Base-by-base conservation (phyloP, 1,284 basidiomycete species). In the Microbotryum intermedium region DNA sequence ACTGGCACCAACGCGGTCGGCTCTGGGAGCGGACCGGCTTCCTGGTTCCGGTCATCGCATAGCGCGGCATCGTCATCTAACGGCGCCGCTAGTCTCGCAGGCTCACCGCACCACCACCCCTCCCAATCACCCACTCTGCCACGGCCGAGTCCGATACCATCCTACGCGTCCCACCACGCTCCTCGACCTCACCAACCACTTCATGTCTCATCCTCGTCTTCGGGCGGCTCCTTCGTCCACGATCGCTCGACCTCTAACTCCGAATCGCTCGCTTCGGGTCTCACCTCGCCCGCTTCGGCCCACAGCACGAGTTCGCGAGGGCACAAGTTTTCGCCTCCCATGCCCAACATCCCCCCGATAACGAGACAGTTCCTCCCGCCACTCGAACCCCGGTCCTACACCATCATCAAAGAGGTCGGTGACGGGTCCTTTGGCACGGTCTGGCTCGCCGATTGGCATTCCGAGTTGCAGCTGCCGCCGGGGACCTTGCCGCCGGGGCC, bases 361-460 rank as follows among this genome's bases (percentile, higher is more conserved):
- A 16, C 34, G 11, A 39, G 34, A 6, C 34, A 59, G 2, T 68
- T 63, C 25, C 64, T 59, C 1, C 66, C 67, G 3, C 67, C 67
- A 3, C 60, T 69, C 42, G 70, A 60, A 0, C 74, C 75, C 57
- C 73, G 80, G 25, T 71, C 71, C 4, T 81, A 80, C 66, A 79
- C 78, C 18, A 75, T 80, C 25, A 70, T 94, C 78, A 94, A 94
- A 78, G 86, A 87, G 66, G 83, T 97, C 74, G 92, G 92, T 54
- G 92, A 95, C 75, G 92, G 92, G 59, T 94, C 91, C 7, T 97
- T 99, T 73, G 94, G 94, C 61, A 97, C 92, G 9, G 94, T 99
- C 63, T 93, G 89, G 85, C 82, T 99, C 67, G 97, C 93, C 74
- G 95, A 99, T 81, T 98, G 94, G 94, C 92, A 95, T 80, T 91